Conservation (phyloP, 768 basidiomycete species). For the Calocybe gangraenosa region DNA sequence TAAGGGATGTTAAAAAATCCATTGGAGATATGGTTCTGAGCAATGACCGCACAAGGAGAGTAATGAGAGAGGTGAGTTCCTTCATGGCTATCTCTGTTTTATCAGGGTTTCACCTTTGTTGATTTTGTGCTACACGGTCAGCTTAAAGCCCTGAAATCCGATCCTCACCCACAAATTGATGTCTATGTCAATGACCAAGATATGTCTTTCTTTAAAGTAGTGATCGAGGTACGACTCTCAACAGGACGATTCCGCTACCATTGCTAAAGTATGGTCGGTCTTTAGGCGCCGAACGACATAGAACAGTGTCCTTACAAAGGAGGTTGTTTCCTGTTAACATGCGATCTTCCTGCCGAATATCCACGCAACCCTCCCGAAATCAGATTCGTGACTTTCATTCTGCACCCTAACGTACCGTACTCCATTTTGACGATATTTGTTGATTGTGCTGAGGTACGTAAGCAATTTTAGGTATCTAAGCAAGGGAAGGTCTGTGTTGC, state of each 20-base stretch:
- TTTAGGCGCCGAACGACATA: conserved; percentile 21
- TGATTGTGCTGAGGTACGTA: neutral
- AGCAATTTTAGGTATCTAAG: conserved; percentile 23
- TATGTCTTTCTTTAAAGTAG: conserved; percentile 25
- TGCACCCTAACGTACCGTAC: conserved; percentile 24
- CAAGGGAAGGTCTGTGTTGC: conserved; percentile 29
- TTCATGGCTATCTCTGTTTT: neutral
- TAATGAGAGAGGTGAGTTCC: conserved; percentile 23
- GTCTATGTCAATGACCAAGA: conserved; percentile 22
- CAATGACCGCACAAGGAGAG: conserved; percentile 20
- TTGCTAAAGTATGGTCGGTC: neutral
- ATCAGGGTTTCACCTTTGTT: too few relatives aligned
- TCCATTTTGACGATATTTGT: neutral
- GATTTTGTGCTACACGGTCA: neutral
- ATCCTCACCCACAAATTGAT: conserved; percentile 24
- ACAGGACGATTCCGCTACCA: neutral
- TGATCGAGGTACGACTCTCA: conserved; percentile 19
- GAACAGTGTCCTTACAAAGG: conserved; percentile 22
- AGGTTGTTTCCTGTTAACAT: conserved; percentile 23
- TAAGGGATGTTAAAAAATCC: conserved; percentile 15
- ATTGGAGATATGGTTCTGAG: neutral
- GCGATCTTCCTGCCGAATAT: conserved; percentile 21
- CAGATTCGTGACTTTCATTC: conserved; percentile 24
- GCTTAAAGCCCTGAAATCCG: conserved; percentile 17
- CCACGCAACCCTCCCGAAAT: conserved; percentile 26